phyloP scores from a whole-genome alignment of 208 protist species.

The Strigomonas galati region DNA sequence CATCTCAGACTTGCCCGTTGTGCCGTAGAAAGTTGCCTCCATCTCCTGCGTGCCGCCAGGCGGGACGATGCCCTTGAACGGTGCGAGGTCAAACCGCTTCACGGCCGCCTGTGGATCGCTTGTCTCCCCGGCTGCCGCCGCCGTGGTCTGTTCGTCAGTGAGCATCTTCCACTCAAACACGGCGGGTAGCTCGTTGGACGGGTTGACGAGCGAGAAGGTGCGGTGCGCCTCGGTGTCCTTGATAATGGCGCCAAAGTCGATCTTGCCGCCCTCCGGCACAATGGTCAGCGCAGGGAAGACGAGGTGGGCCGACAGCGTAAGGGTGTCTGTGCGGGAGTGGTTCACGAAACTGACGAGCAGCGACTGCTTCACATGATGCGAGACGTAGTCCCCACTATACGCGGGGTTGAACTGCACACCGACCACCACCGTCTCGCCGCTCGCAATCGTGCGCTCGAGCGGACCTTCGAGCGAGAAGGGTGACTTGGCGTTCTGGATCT shows the following conservation, averaged over 20 bases:
- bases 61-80: constrained; percentile 84
- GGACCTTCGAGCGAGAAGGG: constrained; percentile 78
- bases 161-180: constrained; percentile 74
- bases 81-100: constrained; percentile 92
- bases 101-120: constrained; percentile 2
- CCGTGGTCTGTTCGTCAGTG: constrained; percentile 7
- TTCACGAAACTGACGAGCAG: constrained; percentile 86
- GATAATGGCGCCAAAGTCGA: constrained; percentile 94
- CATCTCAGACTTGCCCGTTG: constrained; percentile 37
- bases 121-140: constrained; percentile 12
- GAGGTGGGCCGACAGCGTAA: constrained; percentile 79
- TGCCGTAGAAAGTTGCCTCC: constrained; percentile 90
- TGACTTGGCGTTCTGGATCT: constrained; percentile 25
- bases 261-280: constrained; percentile 25
- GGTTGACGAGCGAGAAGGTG: constrained; percentile 79
- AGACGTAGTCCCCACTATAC: constrained; percentile 78
- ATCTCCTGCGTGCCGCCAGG: constrained; percentile 74
- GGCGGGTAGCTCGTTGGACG: constrained; percentile 64
- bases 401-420: constrained; percentile 82
- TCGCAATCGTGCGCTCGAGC: constrained; percentile 55
- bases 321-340: constrained; percentile 82
- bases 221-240: constrained; percentile 83
- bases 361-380: constrained; percentile 63
- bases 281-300: constrained; percentile 89
- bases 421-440: constrained; percentile 76